Conservation (phyloP, 2,329 filamentous ascomycete species). For the Nemania diffusa region DNA sequence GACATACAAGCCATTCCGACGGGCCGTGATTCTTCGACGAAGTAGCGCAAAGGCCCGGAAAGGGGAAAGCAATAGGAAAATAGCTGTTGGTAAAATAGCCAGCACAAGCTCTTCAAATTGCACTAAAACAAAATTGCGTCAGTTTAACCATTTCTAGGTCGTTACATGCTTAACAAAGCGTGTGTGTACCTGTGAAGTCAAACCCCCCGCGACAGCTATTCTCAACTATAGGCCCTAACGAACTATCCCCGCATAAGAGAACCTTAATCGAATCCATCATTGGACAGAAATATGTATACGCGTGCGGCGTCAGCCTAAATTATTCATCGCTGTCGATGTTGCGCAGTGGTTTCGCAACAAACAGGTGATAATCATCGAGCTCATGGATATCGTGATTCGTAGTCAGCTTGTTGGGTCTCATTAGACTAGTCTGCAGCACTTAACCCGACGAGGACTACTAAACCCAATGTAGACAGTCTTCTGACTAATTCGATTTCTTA, state of each 20-base stretch:
- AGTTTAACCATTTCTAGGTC: background rate
- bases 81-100: conserved; percentile 22
- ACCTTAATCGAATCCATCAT: conserved; percentile 25
- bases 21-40: conserved; percentile 14
- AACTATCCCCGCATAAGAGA: conserved; percentile 24
- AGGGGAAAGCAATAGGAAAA: conserved; percentile 24
- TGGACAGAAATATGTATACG: background rate
- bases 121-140: conserved; percentile 5
- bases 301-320: background rate
- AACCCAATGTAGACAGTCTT: too few species aligned
- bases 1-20: conserved; percentile 17
- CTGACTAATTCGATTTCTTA: too few species aligned
- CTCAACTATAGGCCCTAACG: conserved; percentile 16
- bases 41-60: conserved; percentile 26
- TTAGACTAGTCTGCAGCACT: too few species aligned
- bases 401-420: too few species aligned
- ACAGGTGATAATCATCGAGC: background rate
- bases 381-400: too few species aligned
- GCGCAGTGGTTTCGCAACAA: background rate
- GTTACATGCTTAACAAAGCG: background rate
- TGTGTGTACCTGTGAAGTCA: conserved; percentile 28
- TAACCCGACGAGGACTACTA: too few species aligned
- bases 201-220: conserved; percentile 20
- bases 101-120: conserved; percentile 31
- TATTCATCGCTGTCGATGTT: background rate